These are phyloP conservation scores for Vicia faba DNA, from an alignment of 306 rosid genomes.

Conservation along the genomic window DNA sequence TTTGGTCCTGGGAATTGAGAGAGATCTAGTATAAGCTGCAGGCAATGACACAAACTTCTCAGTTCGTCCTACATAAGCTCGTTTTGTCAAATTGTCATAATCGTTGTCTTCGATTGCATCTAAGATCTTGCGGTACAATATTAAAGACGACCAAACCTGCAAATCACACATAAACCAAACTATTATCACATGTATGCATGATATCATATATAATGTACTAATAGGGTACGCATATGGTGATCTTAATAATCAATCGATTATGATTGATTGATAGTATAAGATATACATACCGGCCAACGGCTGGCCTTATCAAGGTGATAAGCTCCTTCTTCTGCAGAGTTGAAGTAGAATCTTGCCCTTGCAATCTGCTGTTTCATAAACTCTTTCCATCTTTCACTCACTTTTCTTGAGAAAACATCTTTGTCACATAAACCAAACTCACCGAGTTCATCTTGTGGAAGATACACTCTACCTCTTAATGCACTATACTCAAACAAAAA, in stretches of 20 bases:
- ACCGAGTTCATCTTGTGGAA: constrained; percentile 92
- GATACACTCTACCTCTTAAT: constrained; percentile 82
- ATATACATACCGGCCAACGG: constrained; percentile 79
- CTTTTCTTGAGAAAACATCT: constrained; percentile 65
- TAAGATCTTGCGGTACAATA: constrained; percentile 69
- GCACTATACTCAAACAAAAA: constrained; percentile 49
- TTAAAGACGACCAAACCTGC: constrained; percentile 84
- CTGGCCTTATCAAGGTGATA: constrained; percentile 83
- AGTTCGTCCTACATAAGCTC: constrained; percentile 71
- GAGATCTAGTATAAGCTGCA: constrained; percentile 66
- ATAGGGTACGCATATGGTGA: too few relatives aligned
- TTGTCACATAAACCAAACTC: constrained; percentile 67
- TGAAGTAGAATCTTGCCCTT: constrained; percentile 82
- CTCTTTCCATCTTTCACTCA: constrained; percentile 66
- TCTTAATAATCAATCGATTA: too few relatives aligned
- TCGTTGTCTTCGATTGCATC: constrained; percentile 82
- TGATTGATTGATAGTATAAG: not conserved
- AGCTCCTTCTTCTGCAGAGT: constrained; percentile 77
- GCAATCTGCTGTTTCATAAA: constrained; percentile 83
- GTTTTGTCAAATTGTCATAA: constrained; percentile 73
- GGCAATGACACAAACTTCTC: constrained; percentile 70
- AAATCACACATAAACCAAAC: constrained; percentile 24
- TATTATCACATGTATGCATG: too few relatives aligned
- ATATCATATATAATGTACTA: too few relatives aligned
- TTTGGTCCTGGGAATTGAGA: constrained; percentile 38